Percentiles rank a stretch among this genome's conserved stretches.
These are phyloP conservation scores for Pisolithus thermaeus DNA, from an alignment of 1,284 basidiomycete genomes.

Conservation along the genomic window DNA sequence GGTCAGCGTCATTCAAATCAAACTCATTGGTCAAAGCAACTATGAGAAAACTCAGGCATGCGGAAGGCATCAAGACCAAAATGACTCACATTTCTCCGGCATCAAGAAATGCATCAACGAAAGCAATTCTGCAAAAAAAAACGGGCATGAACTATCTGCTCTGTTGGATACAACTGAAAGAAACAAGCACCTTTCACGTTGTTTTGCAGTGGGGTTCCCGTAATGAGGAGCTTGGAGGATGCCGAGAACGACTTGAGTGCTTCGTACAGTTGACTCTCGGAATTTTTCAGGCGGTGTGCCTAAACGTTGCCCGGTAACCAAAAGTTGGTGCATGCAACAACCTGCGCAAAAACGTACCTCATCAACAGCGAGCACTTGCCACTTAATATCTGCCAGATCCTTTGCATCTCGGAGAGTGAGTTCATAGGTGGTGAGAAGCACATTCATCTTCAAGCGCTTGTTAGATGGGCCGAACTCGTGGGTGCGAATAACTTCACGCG, in stretches of 20 bases:
- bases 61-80: constrained; percentile 1
- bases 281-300: constrained; percentile 98
- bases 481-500: constrained; percentile 87
- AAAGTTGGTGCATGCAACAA: constrained; percentile 6
- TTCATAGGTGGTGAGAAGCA: constrained; percentile 96
- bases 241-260: constrained; percentile 86
- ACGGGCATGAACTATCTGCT: constrained; percentile 6
- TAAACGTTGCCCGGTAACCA: constrained; percentile 24
- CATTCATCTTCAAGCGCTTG: constrained; percentile 95
- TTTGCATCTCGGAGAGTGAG: constrained; percentile 88
- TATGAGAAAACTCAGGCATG: constrained; percentile 29
- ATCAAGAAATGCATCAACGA: constrained; percentile 99
- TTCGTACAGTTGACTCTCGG: constrained; percentile 95
- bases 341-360: constrained; percentile 55
- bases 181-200: constrained; percentile 82
- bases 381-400: constrained; percentile 91
- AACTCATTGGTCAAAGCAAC: constrained; percentile 89
- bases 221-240: constrained; percentile 92
- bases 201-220: constrained; percentile 97
- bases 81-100: constrained; percentile 87
- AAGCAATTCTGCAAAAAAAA: constrained; percentile 70
- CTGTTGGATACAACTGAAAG: background rate
- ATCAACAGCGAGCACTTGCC: constrained; percentile 95
- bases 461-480: constrained; percentile 88
- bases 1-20: constrained; percentile 88